Percentiles rank a stretch among this genome's conserved stretches.
Evolutionary conservation across 2,329 filamentous ascomycete genomes (phyloP).

Genomic region (Exophiala viscosa): DNA sequence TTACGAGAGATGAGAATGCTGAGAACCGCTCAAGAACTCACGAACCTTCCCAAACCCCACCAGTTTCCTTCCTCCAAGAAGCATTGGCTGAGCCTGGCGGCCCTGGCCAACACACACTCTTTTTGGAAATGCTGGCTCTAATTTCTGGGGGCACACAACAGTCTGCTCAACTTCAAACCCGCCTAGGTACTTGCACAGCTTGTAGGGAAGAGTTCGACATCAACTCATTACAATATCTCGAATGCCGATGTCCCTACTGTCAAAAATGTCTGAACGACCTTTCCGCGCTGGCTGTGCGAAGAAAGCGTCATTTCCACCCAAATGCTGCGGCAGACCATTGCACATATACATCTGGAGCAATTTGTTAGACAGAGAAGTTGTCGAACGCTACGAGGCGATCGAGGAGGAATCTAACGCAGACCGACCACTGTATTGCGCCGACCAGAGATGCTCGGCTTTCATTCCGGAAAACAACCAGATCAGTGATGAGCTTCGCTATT

Average conservation of each 20-base stretch:
- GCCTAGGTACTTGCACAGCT: constrained; percentile 3
- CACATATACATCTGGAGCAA: constrained; percentile 14
- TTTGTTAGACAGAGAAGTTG: constrained; percentile 1
- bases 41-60: background rate
- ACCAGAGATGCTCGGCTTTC: constrained; percentile 13
- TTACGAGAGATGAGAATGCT: background rate
- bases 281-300: constrained; percentile 15
- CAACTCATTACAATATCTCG: constrained; percentile 6
- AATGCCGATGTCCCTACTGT: constrained; percentile 20
- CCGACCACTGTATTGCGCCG: constrained; percentile 22
- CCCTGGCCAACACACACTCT: background rate
- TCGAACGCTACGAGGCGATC: constrained; percentile 15
- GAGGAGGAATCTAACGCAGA: constrained; percentile 17
- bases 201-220: constrained; percentile 15
- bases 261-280: constrained; percentile 16
- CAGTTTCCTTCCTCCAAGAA: background rate
- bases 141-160: background rate
- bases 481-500: constrained; percentile 1
- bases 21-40: background rate
- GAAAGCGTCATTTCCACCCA: constrained; percentile 17
- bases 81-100: background rate
- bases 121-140: background rate
- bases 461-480: constrained; percentile 7
- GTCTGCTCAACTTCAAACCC: background rate
- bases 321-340: constrained; percentile 16